These are phyloP conservation scores for Podospora pseudocomata DNA, from an alignment of 495 filamentous ascomycete genomes.

Conservation along the genomic window DNA sequence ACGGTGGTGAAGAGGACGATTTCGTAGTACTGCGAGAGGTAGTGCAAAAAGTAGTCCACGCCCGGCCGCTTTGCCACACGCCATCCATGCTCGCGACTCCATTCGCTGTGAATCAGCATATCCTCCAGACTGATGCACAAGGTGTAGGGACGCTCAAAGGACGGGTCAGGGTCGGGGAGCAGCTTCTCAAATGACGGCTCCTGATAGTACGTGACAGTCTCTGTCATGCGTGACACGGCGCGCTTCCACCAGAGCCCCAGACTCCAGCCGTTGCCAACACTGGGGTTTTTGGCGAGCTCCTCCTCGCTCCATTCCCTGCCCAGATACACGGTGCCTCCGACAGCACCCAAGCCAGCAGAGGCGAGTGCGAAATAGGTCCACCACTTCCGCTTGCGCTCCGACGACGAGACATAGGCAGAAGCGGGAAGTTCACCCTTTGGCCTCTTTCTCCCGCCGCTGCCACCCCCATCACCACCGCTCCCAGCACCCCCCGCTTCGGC, in stretches of 20 bases:
- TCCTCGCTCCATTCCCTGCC: slow-evolving; percentile 80
- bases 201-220: slow-evolving; percentile 83
- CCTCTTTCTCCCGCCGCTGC: slow-evolving; percentile 44
- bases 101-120: slow-evolving; percentile 87
- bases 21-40: slow-evolving; percentile 96
- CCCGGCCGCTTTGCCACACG: slow-evolving; percentile 92
- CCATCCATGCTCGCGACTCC: slow-evolving; percentile 92
- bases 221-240: slow-evolving; percentile 65
- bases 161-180: slow-evolving; percentile 81
- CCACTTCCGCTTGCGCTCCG: slow-evolving; percentile 71
- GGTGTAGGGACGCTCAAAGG: slow-evolving; percentile 83
- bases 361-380: slow-evolving; percentile 58
- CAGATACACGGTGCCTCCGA: slow-evolving; percentile 52
- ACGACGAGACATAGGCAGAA: slow-evolving; percentile 83
- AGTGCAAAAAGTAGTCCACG: slow-evolving; percentile 94
- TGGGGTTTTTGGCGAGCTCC: slow-evolving; percentile 64
- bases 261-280: slow-evolving; percentile 62
- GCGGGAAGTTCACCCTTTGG: slow-evolving; percentile 64
- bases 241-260: slow-evolving; percentile 70
- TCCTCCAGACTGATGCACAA: slow-evolving; percentile 91
- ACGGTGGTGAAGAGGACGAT: slow-evolving; percentile 90
- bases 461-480: slow-evolving; percentile 23
- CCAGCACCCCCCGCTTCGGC: slow-evolving; percentile 17
- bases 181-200: slow-evolving; percentile 94
- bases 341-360: slow-evolving; percentile 41